phyloP scores from a whole-genome alignment of 2,329 filamentous ascomycete genomes.

The Zarea fungicola region DNA sequence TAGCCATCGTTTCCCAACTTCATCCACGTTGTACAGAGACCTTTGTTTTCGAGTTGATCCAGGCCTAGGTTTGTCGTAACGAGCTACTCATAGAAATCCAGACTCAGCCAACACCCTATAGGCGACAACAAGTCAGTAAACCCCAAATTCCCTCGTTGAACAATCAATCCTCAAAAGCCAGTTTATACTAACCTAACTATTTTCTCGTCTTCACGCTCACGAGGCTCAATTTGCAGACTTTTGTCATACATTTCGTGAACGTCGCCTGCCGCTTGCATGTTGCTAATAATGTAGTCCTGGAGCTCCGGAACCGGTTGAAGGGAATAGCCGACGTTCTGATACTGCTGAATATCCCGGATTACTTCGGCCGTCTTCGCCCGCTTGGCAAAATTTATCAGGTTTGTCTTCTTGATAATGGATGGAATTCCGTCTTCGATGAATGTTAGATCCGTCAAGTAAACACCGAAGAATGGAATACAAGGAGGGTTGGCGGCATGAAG shows the following conservation, averaged over 20 bases:
- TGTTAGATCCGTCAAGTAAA: constrained; percentile 93
- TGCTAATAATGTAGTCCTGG: constrained; percentile 93
- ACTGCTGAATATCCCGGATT: constrained; percentile 97
- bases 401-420: constrained; percentile 91
- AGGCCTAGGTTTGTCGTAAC: too few relatives aligned
- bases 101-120: constrained; percentile 56
- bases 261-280: constrained; percentile 91
- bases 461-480: constrained; percentile 98
- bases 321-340: constrained; percentile 95
- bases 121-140: constrained; percentile 11
- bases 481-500: constrained; percentile 90
- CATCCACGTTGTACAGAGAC: too few relatives aligned
- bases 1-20: too few relatives aligned
- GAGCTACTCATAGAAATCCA: constrained; percentile 47
- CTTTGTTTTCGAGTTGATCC: too few relatives aligned
- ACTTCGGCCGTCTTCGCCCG: constrained; percentile 96
- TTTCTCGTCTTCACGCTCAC: constrained; percentile 97
- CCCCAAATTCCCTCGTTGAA: too few relatives aligned
- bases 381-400: constrained; percentile 98
- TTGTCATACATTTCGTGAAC: constrained; percentile 99
- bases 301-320: constrained; percentile 84
- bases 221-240: constrained; percentile 86
- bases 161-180: background rate
- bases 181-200: constrained; percentile 78
- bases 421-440: constrained; percentile 99